Evolutionary conservation across 768 basidiomycete species (phyloP), one percentile per base, ranked within the genome.

Genomic region (Tulasnella sp.): DNA sequence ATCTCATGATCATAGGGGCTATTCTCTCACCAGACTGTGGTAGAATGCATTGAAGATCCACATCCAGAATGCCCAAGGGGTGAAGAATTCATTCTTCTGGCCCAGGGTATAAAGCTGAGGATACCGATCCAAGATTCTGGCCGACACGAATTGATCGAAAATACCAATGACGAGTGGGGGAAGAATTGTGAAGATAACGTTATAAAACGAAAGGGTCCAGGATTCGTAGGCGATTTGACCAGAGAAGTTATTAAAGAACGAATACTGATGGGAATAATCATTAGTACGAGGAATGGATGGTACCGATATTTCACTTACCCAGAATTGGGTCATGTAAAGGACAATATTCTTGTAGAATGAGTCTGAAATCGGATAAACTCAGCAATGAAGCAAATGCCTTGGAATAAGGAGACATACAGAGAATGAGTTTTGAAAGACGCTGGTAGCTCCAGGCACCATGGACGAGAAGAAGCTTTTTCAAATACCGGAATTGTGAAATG

Each of bases 281-380:
- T n/a, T 3, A 37, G 37, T 25, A 15, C 15, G 33, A 32, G 34
- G n/a, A 32, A 29, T 7, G 3, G n/a, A 19, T 43, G 6, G 24
- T 12, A 32, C 49, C n/a, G 13, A 1, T 16, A 19, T n/a, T 3
- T 4, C 5, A 56, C 75, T 20, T 65, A 91, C 92, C 91, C 92
- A 98, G 65, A 98, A 98, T 56, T 93, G 88, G 20, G 91, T 95
- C 88, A 99, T 89, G 65, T 98, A 98, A 13, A 99, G 73, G 27
- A 83, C 83, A 56, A 98, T 96, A 65, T 99, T 99, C 65, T 99
- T 99, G 73, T 98, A 99, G 70, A 99, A 96, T 1, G 91, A 95
- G 67, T 87, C 91, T 95, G 60, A 37, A 19, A 16, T 22, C 8
- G 39, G 39, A 16, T 5, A 40, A 25, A 20, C 39, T 16, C 19